Percentiles rank a stretch among this genome's conserved stretches.
phyloP scores from a whole-genome alignment of 108 stramenopile genomes.

The Pseudonitzschia pungens region DNA sequence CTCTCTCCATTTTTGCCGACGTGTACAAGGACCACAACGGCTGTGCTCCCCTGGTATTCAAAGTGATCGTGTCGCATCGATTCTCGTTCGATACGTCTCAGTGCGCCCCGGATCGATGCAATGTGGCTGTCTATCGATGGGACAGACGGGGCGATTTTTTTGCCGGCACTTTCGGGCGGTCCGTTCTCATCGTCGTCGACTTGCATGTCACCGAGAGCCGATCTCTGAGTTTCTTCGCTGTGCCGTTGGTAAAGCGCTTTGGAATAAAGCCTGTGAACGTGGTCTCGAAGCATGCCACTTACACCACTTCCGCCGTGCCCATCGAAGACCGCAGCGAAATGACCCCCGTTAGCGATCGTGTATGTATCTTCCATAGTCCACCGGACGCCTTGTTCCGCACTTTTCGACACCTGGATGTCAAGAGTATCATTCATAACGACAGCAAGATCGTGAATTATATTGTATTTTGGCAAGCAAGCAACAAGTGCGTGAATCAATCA shows the following conservation, averaged over 20 bases:
- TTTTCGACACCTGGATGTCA: constrained; percentile 80
- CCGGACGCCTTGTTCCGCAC: constrained; percentile 70
- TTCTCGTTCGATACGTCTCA: constrained; percentile 68
- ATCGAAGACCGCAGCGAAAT: constrained; percentile 91
- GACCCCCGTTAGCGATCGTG: constrained; percentile 58
- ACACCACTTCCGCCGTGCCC: constrained; percentile 94
- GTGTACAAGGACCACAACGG: constrained; percentile 86
- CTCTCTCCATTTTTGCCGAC: constrained; percentile 61
- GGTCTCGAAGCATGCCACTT: constrained; percentile 68
- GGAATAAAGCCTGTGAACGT: constrained; percentile 53
- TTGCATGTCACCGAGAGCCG: constrained; percentile 10
- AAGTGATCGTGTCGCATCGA: constrained; percentile 57
- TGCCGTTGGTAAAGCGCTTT: constrained; percentile 45
- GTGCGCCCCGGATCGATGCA: constrained; percentile 57
- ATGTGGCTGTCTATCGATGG: constrained; percentile 56
- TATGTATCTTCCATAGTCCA: constrained; percentile 88
- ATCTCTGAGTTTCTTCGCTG: constrained; percentile 32
- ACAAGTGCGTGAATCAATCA: too few species aligned
- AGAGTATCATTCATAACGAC: too few species aligned
- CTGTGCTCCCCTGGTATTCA: constrained; percentile 90
- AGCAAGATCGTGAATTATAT: too few species aligned
- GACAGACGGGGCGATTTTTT: constrained; percentile 11
- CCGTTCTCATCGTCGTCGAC: constrained; percentile 13
- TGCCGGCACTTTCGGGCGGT: constrained; percentile 25
- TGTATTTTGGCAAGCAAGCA: too few species aligned